Evolutionary conservation across 176 grass and related monocot species (phyloP), one percentile per base, ranked within the genome.

Genomic region (Oryza glumipatula): DNA sequence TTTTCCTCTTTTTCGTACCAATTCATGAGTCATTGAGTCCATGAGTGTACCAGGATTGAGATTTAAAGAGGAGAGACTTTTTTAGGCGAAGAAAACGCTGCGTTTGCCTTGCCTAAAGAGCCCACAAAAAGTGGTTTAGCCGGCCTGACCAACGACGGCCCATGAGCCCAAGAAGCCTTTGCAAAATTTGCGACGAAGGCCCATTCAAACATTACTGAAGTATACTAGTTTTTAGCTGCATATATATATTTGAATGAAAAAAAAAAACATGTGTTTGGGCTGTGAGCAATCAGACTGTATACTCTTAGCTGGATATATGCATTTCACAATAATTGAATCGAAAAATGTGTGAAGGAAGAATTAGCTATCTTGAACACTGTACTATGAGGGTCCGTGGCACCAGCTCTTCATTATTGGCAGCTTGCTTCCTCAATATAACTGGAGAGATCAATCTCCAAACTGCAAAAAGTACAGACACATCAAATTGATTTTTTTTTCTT

Each of bases 361-460:
- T 74, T 92, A 38, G 32, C 16, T 76, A 71, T 49, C 11, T 2
- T 70, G 30, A 63, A 39, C 1, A 80, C 83, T 94, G 93, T 94
- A 86, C 65, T 76, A 76, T 80, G 2, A 41, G 22, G 13, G 78
- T 77, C 72, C 61, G 66, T 71, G 88, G 64, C 16, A 73, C 12
- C 6, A 79, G 63, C 22, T 80, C 85, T 60, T 85, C 72, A 84
- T 86, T 47, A 38, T 54, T 71, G 32, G 41, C 65, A 83, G 45
- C 15, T 26, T 75, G 71, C 70, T 86, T 85, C 76, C 83, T 92
- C 65, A 6, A 65, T 65, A 93, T 21, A 44, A 80, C 69, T 70
- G 87, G 93, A 74, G 87, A 93, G 36, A 95, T 51, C 72, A 98
- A 67, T 82, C 87, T 95, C 95, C 93, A 94, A 76, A 94, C 95